A percentile compares a stretch with the other conserved stretches of the same genome.
Conservation (phyloP, 768 basidiomycete genomes). For the Heimioporus sp. region DNA sequence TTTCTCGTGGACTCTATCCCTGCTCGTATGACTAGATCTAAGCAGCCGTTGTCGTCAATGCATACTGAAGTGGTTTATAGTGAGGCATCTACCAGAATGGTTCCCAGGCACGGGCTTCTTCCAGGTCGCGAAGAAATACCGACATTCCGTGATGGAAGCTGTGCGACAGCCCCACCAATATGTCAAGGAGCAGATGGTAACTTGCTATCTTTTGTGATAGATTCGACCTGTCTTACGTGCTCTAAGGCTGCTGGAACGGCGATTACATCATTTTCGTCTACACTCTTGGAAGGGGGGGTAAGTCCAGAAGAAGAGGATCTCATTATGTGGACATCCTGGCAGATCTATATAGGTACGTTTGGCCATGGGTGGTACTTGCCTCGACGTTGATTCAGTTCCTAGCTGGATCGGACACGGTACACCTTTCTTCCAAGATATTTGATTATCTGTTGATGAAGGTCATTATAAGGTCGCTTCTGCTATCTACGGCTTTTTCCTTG, state of each 20-base stretch:
- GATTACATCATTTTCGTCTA: conserved; percentile 16
- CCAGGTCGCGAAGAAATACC: conserved; percentile 27
- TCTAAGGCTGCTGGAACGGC: conserved; percentile 17
- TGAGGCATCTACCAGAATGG: conserved; percentile 34
- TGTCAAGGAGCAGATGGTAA: conserved; percentile 47
- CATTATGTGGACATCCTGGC: conserved; percentile 18
- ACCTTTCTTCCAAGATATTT: conserved; percentile 6
- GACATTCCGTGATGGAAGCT: conserved; percentile 32
- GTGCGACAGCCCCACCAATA: conserved; percentile 43
- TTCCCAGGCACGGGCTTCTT: conserved; percentile 36
- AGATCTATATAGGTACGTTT: conserved; percentile 3
- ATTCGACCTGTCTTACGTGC: neutral
- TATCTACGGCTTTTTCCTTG: conserved; percentile 22
- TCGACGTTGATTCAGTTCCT: neutral
- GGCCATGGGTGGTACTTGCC: too few relatives aligned
- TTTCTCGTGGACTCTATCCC: conserved; percentile 25
- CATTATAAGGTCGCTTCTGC: conserved; percentile 12
- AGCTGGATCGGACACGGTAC: conserved; percentile 46
- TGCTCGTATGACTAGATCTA: conserved; percentile 5
- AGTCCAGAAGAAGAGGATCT: conserved; percentile 17
- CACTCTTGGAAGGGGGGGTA: conserved; percentile 10
- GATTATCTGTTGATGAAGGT: too few relatives aligned
- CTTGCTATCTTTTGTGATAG: neutral
- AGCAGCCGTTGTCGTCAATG: neutral
- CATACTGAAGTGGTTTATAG: conserved; percentile 12